Evolutionary conservation across 2,329 filamentous ascomycete genomes (phyloP).

Genomic region (Alternaria ethzedia): DNA sequence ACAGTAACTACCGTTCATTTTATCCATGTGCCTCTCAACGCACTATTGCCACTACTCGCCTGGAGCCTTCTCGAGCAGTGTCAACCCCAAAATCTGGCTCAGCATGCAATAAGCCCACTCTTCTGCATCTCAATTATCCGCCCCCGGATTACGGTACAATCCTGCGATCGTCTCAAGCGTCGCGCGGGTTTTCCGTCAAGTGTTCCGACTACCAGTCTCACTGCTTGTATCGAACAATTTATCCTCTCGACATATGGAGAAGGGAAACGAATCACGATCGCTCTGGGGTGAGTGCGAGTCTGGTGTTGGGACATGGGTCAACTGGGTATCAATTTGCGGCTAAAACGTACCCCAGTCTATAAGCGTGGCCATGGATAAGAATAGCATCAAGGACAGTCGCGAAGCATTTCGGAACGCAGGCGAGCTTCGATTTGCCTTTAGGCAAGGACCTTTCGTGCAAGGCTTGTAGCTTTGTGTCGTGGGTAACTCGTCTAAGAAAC

Average conservation of each 20-base stretch:
- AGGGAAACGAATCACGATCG: background rate
- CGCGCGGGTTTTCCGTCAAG: constrained; percentile 1
- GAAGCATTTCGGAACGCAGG: constrained; percentile 9
- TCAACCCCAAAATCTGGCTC: background rate
- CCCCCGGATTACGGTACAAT: constrained; percentile 7
- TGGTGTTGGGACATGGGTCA: constrained; percentile 16
- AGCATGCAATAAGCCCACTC: background rate
- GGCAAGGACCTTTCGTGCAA: background rate
- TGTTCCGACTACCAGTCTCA: constrained; percentile 6
- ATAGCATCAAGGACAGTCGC: constrained; percentile 23
- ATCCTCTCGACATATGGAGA: background rate
- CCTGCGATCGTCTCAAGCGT: background rate
- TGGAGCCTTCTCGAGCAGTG: background rate
- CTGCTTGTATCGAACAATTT: constrained; percentile 11
- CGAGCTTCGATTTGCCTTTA: background rate
- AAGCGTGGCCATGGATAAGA: constrained; percentile 21
- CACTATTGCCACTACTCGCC: background rate
- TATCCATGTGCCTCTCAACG: background rate
- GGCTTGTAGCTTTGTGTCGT: background rate
- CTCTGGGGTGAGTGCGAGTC: background rate
- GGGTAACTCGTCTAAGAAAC: background rate
- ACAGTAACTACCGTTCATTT: background rate
- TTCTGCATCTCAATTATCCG: constrained; percentile 13
- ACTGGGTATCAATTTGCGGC: constrained; percentile 32
- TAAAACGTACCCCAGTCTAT: constrained; percentile 26